Evolutionary conservation across 495 filamentous ascomycete species (phyloP), one percentile per base, ranked within the genome.

Genomic region (Glonium stellatum): DNA sequence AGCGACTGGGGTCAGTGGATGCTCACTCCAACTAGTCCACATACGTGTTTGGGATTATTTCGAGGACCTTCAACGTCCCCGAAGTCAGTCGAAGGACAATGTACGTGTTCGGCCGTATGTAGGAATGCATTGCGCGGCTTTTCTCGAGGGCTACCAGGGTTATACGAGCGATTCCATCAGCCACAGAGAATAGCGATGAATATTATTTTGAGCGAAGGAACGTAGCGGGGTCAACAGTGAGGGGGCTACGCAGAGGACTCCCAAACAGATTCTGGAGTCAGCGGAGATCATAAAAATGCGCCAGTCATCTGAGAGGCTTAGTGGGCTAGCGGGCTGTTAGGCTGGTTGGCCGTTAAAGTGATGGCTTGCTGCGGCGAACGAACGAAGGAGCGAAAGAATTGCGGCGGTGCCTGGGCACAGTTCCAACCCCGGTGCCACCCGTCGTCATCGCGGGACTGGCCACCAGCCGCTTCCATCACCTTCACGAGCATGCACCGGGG

Each of bases 1-100:
- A 42, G 60, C 44, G 41, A 58, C 11, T 19, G n/a, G 19, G 50
- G 61, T 53, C 61, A 23, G 67, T 53, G 61, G 39, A 55, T 62
- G 69, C 68, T 71, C 69, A 67, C 67, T 63, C 49, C 55, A 65
- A 48, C 62, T 62, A 65, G 37, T 68, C 69, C 47, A 84, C 87
- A 72, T 83, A 91, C 88, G 86, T 88, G 77, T 91, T 83, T 35
- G 87, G 87, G 44, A 78, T 73, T n/a, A 89, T 72, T 66, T 88
- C 79, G 15, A 84, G 64, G 39, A 89, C 76, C 64, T 82, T 83
- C 27, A 82, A 71, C 42, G 78, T 73, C 15, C 83, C 85, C 35
- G 88, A 90, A 2, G 87, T 85, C 15, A 91, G 78, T 61, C 82
- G 79, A 23, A 92, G 71, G 23, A 73, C 82, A 55, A 88, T 80